A percentile compares a stretch with the other conserved stretches of the same genome.
Evolutionary conservation across 225 moss, liverwort and hornwort species (phyloP).

Genomic region (Thuidium tamariscinum): DNA sequence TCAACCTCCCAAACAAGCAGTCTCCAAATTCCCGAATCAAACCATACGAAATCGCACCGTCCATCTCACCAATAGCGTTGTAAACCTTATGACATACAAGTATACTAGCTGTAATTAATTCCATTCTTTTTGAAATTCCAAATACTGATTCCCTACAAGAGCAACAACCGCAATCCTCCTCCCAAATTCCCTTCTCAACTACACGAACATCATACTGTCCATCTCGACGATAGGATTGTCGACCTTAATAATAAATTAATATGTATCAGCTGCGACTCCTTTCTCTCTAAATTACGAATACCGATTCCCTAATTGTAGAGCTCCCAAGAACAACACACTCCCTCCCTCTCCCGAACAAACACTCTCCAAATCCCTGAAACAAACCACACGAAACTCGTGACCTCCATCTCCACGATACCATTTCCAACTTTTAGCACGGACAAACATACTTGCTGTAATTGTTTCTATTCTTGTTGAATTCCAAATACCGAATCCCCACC

Average conservation of each 20-base stretch:
- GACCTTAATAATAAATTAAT: conserved; percentile 22
- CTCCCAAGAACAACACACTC: neutral
- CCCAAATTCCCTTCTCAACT: neutral
- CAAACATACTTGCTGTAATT: neutral
- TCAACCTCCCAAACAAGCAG: neutral
- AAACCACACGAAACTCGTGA: neutral
- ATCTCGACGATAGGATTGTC: conserved; percentile 79
- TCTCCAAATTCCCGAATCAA: neutral
- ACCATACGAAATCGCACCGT: neutral
- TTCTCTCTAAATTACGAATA: neutral
- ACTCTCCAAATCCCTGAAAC: neutral
- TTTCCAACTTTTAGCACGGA: neutral
- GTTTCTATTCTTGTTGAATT: neutral
- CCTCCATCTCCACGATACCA: neutral
- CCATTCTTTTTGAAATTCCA: neutral
- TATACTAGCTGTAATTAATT: neutral
- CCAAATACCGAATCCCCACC: neutral
- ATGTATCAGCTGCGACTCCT: neutral
- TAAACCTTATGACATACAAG: too few relatives aligned
- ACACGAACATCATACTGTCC: conserved; percentile 33
- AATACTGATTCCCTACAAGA: neutral
- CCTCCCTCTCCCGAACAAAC: neutral
- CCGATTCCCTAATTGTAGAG: neutral
- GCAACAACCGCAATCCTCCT: neutral
- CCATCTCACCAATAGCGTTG: neutral